A percentile compares a stretch with the other conserved stretches of the same genome.
Conservation (phyloP, 495 filamentous ascomycete species). For the Penicillium atrosanguineum region DNA sequence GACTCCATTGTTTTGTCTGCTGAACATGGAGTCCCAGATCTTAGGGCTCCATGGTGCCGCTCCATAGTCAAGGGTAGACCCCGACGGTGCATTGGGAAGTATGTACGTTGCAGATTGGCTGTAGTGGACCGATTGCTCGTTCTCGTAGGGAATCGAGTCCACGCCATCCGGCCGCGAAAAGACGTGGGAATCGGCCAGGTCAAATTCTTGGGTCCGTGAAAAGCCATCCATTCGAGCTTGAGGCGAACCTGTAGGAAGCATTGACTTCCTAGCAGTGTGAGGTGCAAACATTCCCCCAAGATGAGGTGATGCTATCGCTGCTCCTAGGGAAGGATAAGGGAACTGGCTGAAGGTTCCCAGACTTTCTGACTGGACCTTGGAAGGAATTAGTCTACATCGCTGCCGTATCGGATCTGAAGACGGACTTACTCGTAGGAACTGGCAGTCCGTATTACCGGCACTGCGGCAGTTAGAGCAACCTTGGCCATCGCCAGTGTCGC, state of each 20-base stretch:
- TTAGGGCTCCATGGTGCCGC: slow-evolving; percentile 26
- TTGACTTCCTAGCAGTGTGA: slow-evolving; percentile 16
- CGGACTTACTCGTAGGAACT: slow-evolving; percentile 70
- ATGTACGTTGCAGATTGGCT: slow-evolving; percentile 30
- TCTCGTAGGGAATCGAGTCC: slow-evolving; percentile 32
- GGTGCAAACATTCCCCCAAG: slow-evolving; percentile 21
- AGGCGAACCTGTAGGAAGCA: slow-evolving; percentile 17
- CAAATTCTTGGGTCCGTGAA: slow-evolving; percentile 26
- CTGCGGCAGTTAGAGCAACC: slow-evolving; percentile 82
- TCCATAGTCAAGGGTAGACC: slow-evolving; percentile 25
- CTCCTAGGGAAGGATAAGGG: slow-evolving; percentile 29
- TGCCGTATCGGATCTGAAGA: not conserved
- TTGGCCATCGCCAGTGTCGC: slow-evolving; percentile 69
- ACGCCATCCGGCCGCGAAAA: slow-evolving; percentile 21
- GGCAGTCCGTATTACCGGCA: slow-evolving; percentile 67
- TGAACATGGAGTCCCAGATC: slow-evolving; percentile 25
- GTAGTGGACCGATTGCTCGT: slow-evolving; percentile 27
- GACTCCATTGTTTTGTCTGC: slow-evolving; percentile 16
- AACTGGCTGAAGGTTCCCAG: slow-evolving; percentile 27
- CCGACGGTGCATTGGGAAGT: slow-evolving; percentile 25
- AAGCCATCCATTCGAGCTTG: slow-evolving; percentile 18
- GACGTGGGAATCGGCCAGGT: slow-evolving; percentile 21
- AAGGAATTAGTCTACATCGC: not conserved
- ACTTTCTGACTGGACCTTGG: slow-evolving; percentile 16
- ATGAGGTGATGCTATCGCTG: slow-evolving; percentile 15